Conservation (phyloP, 2,329 filamentous ascomycete genomes). For the Sodiomyces alkalinus region DNA sequence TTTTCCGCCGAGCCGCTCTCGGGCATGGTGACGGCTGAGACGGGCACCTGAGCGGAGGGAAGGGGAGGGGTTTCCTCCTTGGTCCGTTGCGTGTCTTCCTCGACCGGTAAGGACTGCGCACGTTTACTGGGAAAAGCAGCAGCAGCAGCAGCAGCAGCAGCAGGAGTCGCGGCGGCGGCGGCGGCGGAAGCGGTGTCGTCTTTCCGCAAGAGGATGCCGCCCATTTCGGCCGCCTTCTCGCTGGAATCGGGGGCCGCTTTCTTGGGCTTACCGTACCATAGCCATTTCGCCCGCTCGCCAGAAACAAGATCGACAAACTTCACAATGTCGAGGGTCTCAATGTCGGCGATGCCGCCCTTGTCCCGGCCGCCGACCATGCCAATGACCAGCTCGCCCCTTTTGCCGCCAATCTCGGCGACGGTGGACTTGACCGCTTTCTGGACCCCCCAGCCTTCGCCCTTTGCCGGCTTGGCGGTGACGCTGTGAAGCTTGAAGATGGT, state of each 20-base stretch:
- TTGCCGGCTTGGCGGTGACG: constrained; percentile 78
- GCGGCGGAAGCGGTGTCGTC: no score
- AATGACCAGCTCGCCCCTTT: constrained; percentile 86
- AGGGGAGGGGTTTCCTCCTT: constrained; percentile 29
- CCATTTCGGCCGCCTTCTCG: constrained; percentile 30
- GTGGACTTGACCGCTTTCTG: constrained; percentile 90
- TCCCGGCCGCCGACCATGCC: constrained; percentile 83
- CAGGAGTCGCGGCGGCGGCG: no score
- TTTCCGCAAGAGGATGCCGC: constrained; percentile 31
- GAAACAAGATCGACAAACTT: constrained; percentile 63
- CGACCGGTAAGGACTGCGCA: constrained; percentile 32
- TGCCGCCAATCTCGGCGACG: constrained; percentile 82
- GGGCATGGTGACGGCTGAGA: constrained; percentile 27
- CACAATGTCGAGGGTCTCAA: constrained; percentile 84
- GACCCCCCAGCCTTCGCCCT: constrained; percentile 82
- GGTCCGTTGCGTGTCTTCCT: constrained; percentile 33
- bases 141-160: no score
- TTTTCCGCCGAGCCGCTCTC: constrained; percentile 34
- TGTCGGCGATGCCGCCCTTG: constrained; percentile 78
- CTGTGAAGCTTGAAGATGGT: constrained; percentile 71
- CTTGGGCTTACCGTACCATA: constrained; percentile 83
- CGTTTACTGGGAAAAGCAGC: constrained; percentile 26
- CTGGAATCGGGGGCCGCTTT: constrained; percentile 38
- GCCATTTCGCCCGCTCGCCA: constrained; percentile 78
- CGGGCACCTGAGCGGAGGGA: constrained; percentile 26